A percentile compares a stretch with the other conserved stretches of the same genome.
These are phyloP conservation scores for Mrakia blollopis DNA, from an alignment of 768 basidiomycete species.

Conservation along the genomic window DNA sequence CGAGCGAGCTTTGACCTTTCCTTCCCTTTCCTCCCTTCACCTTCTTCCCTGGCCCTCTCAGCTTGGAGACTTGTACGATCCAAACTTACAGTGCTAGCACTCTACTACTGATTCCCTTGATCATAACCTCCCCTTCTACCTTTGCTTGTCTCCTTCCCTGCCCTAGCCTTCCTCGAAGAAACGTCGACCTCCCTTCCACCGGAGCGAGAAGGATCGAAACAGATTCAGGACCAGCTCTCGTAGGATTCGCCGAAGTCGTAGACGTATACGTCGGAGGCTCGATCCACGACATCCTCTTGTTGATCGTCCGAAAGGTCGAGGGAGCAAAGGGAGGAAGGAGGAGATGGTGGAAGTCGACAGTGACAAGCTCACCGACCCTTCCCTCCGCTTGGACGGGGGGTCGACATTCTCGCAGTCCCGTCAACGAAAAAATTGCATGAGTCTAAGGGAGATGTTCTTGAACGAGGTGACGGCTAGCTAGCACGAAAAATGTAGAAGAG, in stretches of 20 bases:
- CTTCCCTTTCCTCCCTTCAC: not conserved
- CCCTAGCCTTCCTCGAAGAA: slow-evolving; percentile 13
- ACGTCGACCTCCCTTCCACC: slow-evolving; percentile 1
- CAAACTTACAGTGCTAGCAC: slow-evolving; percentile 2
- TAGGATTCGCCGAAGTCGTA: not conserved
- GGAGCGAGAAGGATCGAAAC: slow-evolving; percentile 28
- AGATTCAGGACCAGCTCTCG: not conserved
- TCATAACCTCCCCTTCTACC: slow-evolving; percentile 27
- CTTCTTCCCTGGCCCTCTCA: too few species aligned
- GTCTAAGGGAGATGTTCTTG: too few species aligned
- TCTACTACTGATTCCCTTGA: slow-evolving; percentile 2
- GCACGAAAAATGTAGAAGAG: too few species aligned
- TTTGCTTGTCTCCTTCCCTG: not conserved
- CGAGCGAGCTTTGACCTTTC: not conserved
- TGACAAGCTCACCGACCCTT: not conserved
- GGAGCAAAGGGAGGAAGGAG: not conserved
- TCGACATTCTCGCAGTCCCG: not conserved
- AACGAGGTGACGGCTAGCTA: too few species aligned
- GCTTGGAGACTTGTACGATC: not conserved
- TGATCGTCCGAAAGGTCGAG: not conserved
- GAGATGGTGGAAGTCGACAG: not conserved
- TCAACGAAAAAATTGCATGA: too few species aligned
- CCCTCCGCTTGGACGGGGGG: too few species aligned
- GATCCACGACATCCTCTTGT: not conserved
- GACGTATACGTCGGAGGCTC: slow-evolving; percentile 26